A percentile compares a stretch with the other conserved stretches of the same genome.
phyloP scores from a whole-genome alignment of 2,329 filamentous ascomycete species.

The Cytospora piceicola region DNA sequence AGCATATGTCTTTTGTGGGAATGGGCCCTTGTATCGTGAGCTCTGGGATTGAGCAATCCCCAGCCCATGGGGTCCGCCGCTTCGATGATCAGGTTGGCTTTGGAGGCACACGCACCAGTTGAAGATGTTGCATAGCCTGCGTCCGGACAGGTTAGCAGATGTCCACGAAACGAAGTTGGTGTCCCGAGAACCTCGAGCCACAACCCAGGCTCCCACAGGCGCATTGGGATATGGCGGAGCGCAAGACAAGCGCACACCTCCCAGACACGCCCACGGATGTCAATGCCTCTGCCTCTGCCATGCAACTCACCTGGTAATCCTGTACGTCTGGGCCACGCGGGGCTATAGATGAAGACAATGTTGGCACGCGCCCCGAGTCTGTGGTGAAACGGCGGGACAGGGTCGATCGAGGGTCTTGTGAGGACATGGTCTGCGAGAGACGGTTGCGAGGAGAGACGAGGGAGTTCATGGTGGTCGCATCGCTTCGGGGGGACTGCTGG shows the following conservation, averaged over 20 bases:
- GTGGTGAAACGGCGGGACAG: slow-evolving; percentile 93
- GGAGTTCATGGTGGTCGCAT: slow-evolving; percentile 73
- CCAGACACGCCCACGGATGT: slow-evolving; percentile 16
- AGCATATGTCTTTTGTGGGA: slow-evolving; percentile 14
- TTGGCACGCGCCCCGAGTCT: slow-evolving; percentile 82
- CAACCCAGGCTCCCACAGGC: slow-evolving; percentile 13
- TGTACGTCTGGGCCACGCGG: slow-evolving; percentile 54
- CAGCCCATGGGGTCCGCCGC: neutral
- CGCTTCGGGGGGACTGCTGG: slow-evolving; percentile 77
- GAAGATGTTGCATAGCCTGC: slow-evolving; percentile 72
- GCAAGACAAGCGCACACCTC: slow-evolving; percentile 14
- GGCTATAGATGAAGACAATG: slow-evolving; percentile 65
- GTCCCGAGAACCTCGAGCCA: neutral
- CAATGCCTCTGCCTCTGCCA: neutral
- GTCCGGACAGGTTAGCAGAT: slow-evolving; percentile 20
- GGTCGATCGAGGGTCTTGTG: slow-evolving; percentile 73
- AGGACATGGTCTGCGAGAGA: slow-evolving; percentile 58
- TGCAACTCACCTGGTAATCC: slow-evolving; percentile 43
- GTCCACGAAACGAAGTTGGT: neutral
- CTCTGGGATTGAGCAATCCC: slow-evolving; percentile 1
- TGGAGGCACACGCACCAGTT: slow-evolving; percentile 59
- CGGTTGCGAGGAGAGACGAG: slow-evolving; percentile 75
- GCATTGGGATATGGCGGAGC: slow-evolving; percentile 23
- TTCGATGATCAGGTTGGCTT: neutral
- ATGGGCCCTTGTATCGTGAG: slow-evolving; percentile 22